Base-by-base conservation (phyloP, 2,329 filamentous ascomycete genomes). In the Cladobotryum mycophilum region DNA sequence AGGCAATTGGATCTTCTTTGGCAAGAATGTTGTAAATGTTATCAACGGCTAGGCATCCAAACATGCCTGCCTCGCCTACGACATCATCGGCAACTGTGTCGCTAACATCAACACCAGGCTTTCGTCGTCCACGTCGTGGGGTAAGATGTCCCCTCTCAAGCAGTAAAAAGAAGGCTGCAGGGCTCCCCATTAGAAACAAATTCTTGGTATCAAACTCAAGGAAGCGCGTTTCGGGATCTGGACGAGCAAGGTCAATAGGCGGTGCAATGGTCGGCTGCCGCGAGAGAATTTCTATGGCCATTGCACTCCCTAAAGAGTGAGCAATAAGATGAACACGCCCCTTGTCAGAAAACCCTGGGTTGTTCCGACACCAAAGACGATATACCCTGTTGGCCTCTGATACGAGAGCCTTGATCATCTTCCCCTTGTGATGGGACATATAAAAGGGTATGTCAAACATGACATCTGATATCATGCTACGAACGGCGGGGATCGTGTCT, bases 361-460 rank as follows among this genome's bases (percentile, higher is more conserved):
- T 97, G 64, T 97, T 96, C 43, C 80, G 79, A 63, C 91, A 96
- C 93, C 93, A 99, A 1, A 97, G 77, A 15, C 88, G 82, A 65
- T 96, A 97, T n/a, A 99, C 88, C 5, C 92, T 82, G 62, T 99
- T 99, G 7, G 93, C 92, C 70, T 99, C 93, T 52, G 79, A 80
- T 38, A 95, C 85, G 44, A 96, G 84, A 1, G 93, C 91, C 41
- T 85, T 79, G 46, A 96, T 87, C 91, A 99, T 97, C 67, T 90
- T 96, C 4, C 85, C 81, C 62, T 97, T 96, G 69, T 97, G 92
- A 53, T 95, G 88, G 0, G 92, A 97, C 70, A 99, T 85, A 70
- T 97, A 99, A 65, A 96, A 97, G 0, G 93, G 93, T 45, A 99
- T 92, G 65, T 99, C 93, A 45, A 97, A 85, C 89, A 99, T 96